Evolutionary conservation across 805 yeast genomes (phyloP).

Genomic region (Kuraishia molischiana): DNA sequence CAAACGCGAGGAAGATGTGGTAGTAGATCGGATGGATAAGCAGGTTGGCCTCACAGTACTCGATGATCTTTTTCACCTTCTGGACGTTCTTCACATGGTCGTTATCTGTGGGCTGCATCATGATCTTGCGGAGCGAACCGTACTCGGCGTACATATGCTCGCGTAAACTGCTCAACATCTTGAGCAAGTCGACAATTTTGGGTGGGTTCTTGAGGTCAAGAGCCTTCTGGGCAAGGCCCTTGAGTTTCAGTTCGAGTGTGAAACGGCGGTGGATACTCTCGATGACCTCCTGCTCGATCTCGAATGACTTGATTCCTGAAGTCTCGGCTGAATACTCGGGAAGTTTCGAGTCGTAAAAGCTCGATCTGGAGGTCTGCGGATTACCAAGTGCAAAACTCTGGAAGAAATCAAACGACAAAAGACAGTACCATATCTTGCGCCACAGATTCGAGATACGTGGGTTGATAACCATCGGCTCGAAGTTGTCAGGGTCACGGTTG

Average conservation of each 20-base stretch:
- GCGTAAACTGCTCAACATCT: constrained; percentile 27
- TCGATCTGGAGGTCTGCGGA: constrained; percentile 27
- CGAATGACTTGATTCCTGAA: constrained; percentile 26
- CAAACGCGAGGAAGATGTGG: constrained; percentile 31
- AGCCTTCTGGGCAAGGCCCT: constrained; percentile 25
- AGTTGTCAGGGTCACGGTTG: constrained; percentile 56
- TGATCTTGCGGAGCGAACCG: constrained; percentile 17
- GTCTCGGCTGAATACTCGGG: constrained; percentile 29
- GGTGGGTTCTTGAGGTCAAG: constrained; percentile 30
- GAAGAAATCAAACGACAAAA: constrained; percentile 34
- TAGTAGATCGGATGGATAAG: constrained; percentile 29
- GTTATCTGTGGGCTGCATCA: constrained; percentile 14
- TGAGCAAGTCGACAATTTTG: constrained; percentile 25
- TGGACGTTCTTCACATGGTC: constrained; percentile 12
- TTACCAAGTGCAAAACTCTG: constrained; percentile 39
- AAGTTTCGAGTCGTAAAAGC: constrained; percentile 38
- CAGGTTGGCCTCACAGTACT: constrained; percentile 17
- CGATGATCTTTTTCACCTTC: constrained; percentile 12
- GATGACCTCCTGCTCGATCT: constrained; percentile 31
- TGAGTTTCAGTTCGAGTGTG: constrained; percentile 19
- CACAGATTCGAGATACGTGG: constrained; percentile 30
- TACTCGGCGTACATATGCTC: constrained; percentile 17
- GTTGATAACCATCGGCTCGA: constrained; percentile 16
- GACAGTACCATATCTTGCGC: constrained; percentile 50
- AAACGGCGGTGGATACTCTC: constrained; percentile 19